These are phyloP conservation scores for Colletotrichum spinosum DNA, from an alignment of 2,329 filamentous ascomycete species.

Conservation along the genomic window DNA sequence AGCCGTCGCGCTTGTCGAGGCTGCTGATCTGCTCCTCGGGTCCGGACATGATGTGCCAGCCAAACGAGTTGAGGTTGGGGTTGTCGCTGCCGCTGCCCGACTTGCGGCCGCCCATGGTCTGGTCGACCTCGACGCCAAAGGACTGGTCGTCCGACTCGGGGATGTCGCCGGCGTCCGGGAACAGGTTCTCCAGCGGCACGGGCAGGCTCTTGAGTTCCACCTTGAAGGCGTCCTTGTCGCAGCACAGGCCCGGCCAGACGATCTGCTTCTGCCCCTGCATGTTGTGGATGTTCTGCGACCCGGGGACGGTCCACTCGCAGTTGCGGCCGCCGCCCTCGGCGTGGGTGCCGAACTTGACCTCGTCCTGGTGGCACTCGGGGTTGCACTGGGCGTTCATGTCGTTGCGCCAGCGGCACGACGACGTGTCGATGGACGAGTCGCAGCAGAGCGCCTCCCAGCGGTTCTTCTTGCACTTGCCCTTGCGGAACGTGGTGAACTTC, in stretches of 20 bases:
- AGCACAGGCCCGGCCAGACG: too few species aligned
- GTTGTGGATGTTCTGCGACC: too few species aligned
- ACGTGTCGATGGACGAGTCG: too few species aligned
- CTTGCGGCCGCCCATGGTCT: slow-evolving; percentile 8
- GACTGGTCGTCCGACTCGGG: slow-evolving; percentile 5
- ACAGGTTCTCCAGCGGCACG: slow-evolving; percentile 7
- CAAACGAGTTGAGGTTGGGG: slow-evolving; percentile 6
- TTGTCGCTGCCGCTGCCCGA: slow-evolving; percentile 1
- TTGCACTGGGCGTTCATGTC: too few species aligned
- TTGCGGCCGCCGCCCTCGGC: too few species aligned
- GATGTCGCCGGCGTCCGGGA: not conserved
- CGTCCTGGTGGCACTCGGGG: too few species aligned
- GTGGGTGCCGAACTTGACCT: too few species aligned
- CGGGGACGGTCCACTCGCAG: too few species aligned
- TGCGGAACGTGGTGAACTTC: slow-evolving; percentile 7
- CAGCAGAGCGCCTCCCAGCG: too few species aligned
- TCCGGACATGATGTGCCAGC: slow-evolving; percentile 13
- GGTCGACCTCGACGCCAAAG: slow-evolving; percentile 1
- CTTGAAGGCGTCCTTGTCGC: too few species aligned
- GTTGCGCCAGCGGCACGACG: too few species aligned
- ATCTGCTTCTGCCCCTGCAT: too few species aligned
- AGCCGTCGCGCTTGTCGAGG: slow-evolving; percentile 13
- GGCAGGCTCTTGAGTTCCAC: slow-evolving; percentile 1
- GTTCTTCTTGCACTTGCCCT: slow-evolving; percentile 7
- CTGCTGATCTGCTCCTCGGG: not conserved